A percentile compares a stretch with the other conserved stretches of the same genome.
Conservation (phyloP, 495 filamentous ascomycete species). For the Hypoxylon lenormandii region DNA sequence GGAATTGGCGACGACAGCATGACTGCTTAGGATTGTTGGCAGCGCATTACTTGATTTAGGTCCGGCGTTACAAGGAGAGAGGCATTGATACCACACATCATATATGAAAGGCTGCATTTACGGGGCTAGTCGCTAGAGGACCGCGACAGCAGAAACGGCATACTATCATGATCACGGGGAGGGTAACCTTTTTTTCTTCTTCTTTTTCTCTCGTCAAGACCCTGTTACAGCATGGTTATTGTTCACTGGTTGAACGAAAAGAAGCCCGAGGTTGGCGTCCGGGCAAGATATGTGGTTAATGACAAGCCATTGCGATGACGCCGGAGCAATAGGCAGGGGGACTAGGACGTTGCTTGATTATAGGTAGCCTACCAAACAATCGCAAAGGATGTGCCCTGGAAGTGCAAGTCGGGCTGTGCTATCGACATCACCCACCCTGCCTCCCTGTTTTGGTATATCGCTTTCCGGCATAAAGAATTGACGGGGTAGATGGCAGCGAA, state of each 20-base stretch:
- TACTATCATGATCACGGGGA: slow-evolving; percentile 25
- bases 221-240: slow-evolving; percentile 23
- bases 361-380: slow-evolving; percentile 41
- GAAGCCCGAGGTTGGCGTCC: slow-evolving; percentile 23
- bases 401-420: slow-evolving; percentile 11
- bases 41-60: slow-evolving; percentile 28
- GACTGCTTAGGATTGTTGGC: slow-evolving; percentile 22
- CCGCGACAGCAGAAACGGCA: slow-evolving; percentile 30
- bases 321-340: slow-evolving; percentile 16
- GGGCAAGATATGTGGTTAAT: slow-evolving; percentile 34
- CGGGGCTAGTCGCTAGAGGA: slow-evolving; percentile 35
- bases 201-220: slow-evolving; percentile 3
- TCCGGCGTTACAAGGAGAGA: slow-evolving; percentile 44
- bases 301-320: slow-evolving; percentile 21
- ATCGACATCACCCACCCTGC: slow-evolving; percentile 2
- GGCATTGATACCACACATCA: slow-evolving; percentile 48
- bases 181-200: not conserved
- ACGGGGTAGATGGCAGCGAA: slow-evolving; percentile 6
- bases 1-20: slow-evolving; percentile 43
- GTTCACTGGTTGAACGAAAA: slow-evolving; percentile 46
- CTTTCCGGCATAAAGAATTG: slow-evolving; percentile 12
- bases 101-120: slow-evolving; percentile 45
- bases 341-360: slow-evolving; percentile 33
- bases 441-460: slow-evolving; percentile 18
- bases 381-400: slow-evolving; percentile 17